A percentile compares a stretch with the other conserved stretches of the same genome.
phyloP scores from a whole-genome alignment of 139 green algal genomes.

The Chlamydomonas sp. region DNA sequence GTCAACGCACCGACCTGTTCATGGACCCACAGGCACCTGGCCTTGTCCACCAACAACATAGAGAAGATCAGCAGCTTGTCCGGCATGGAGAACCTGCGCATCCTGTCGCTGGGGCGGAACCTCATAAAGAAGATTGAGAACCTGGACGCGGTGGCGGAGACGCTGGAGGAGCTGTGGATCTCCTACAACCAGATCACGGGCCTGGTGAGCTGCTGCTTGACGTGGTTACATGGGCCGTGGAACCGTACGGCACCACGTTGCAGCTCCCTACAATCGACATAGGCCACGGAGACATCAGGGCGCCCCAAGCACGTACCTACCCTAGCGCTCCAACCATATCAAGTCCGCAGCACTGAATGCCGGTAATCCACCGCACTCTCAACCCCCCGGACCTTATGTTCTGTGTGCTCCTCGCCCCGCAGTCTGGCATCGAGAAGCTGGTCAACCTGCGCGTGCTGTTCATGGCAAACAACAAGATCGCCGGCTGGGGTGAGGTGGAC shows the following conservation, averaged over 20 bases:
- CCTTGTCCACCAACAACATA: slow-evolving; percentile 96
- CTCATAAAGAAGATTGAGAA: slow-evolving; percentile 96
- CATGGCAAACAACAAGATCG: slow-evolving; percentile 91
- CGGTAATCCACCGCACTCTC: neutral
- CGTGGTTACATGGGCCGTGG: neutral
- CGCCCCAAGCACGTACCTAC: neutral
- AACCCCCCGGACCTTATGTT: too few species aligned
- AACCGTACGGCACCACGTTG: neutral
- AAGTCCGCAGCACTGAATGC: neutral
- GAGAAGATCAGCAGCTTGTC: slow-evolving; percentile 90
- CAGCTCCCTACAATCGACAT: neutral
- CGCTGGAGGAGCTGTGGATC: slow-evolving; percentile 94
- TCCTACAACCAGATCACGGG: slow-evolving; percentile 94
- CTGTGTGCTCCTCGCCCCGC: neutral
- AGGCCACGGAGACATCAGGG: too few species aligned
- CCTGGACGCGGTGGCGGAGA: slow-evolving; percentile 87
- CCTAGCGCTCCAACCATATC: neutral
- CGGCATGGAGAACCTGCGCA: slow-evolving; percentile 82
- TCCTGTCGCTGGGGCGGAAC: slow-evolving; percentile 91
- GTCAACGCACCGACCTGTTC: neutral
- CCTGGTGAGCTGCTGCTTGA: slow-evolving; percentile 66
- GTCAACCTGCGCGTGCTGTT: slow-evolving; percentile 84
- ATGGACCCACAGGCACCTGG: slow-evolving; percentile 73
- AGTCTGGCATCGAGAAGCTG: slow-evolving; percentile 88
- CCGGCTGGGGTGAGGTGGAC: slow-evolving; percentile 77